phyloP scores from a whole-genome alignment of 306 rosid species.

The Geum urbanum region DNA sequence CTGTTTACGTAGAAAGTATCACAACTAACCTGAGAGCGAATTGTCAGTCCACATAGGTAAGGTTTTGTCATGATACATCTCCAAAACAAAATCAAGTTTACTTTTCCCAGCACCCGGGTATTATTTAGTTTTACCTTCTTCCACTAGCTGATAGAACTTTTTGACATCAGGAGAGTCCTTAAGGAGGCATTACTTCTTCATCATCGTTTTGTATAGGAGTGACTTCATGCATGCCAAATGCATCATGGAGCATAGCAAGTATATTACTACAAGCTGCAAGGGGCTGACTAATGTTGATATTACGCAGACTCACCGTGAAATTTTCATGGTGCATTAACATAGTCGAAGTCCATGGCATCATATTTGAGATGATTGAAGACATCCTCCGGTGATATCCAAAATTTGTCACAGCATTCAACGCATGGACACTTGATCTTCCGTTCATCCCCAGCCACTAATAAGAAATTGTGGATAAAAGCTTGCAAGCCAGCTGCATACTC shows the following conservation, averaged over 20 bases:
- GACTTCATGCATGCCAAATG: no score
- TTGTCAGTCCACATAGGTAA: background rate
- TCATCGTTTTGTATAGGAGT: no score
- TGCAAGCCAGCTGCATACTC: no score
- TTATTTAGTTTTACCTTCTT: background rate
- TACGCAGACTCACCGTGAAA: background rate
- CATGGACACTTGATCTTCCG: background rate
- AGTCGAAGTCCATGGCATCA: background rate
- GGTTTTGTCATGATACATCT: background rate
- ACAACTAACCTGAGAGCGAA: background rate
- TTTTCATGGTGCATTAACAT: background rate
- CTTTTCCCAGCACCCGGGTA: background rate
- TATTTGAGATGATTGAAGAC: background rate
- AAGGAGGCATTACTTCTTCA: no score
- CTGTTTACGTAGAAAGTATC: no score
- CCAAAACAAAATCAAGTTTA: background rate
- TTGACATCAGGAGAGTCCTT: no score
- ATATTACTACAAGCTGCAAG: background rate
- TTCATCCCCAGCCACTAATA: background rate
- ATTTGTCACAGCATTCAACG: background rate
- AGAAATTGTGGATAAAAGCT: no score
- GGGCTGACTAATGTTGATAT: background rate
- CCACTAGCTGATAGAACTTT: background rate
- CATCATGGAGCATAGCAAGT: background rate
- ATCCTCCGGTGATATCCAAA: background rate